Evolutionary conservation across 2,329 filamentous ascomycete species (phyloP), one percentile per base, ranked within the genome.

Genomic region (Cadophora sp.): DNA sequence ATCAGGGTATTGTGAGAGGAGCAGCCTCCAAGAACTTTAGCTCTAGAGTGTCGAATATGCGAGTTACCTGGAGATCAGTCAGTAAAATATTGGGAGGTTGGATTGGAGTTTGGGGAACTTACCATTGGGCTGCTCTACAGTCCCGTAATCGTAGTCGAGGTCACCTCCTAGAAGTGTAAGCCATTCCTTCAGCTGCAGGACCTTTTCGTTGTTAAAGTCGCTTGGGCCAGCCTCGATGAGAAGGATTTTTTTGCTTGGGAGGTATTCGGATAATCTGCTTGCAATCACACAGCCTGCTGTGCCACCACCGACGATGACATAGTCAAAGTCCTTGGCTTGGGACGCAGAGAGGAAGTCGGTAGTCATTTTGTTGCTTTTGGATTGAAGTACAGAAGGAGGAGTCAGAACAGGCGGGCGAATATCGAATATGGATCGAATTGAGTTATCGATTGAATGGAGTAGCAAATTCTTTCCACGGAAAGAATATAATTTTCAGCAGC

Each of bases 1-100:
- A 97, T 97, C 75, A 97, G 84, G 22, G 94, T 97, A 82, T 97
- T 97, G 85, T 97, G 94, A 67, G 91, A 95, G 53, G 93, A 96
- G 84, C 94, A 97, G 72, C 94, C 94, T 73, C 94, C 94, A 36
- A 97, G 86, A 47, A 97, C 93, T 83, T 97, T 97, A 71, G 94
- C 94, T 70, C 94, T 90, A 16, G 94, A 96, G 83, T 97, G 94
- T 71, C 93, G 89, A 81, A 97, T 97, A 81, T 93, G 87, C 65
- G 92, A 96, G 84, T 97, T 97, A 77, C 93, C 93, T 87, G 81
- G 73, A 69, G 71, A 33, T 33, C 67, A 66, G 59, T 73, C 50
- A 72, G 71, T 59, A 50, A 30, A n/a, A n/a, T n/a, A 8, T 33
- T 30, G 24, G 47, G n/a, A 24, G 2, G 1, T 11, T 20, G 3